Evolutionary conservation across 2,329 filamentous ascomycete species (phyloP).

Genomic region (Cladorrhinum sp.): DNA sequence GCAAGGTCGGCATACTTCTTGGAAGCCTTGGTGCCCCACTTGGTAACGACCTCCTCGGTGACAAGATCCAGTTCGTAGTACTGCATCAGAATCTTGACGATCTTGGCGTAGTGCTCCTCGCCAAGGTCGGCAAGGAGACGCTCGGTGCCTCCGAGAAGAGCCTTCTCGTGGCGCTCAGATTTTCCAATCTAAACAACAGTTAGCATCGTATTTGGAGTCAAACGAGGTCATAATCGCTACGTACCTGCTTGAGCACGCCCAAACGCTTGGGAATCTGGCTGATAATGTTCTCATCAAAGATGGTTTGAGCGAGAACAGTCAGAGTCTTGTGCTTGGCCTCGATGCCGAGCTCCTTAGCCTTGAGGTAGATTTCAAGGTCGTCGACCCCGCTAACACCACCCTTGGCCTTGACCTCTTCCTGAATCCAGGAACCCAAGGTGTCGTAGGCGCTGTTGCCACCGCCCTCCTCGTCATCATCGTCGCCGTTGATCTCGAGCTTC

Average conservation of each 20-base stretch:
- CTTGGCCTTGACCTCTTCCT: slow-evolving; percentile 66
- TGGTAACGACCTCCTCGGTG: slow-evolving; percentile 80
- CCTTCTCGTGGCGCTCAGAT: slow-evolving; percentile 92
- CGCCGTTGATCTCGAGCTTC: slow-evolving; percentile 74
- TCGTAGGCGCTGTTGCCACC: slow-evolving; percentile 78
- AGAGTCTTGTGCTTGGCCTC: slow-evolving; percentile 92
- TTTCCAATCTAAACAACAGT: slow-evolving; percentile 63
- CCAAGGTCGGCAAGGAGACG: slow-evolving; percentile 72
- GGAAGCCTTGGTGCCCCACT: slow-evolving; percentile 92
- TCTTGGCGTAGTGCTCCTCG: slow-evolving; percentile 68
- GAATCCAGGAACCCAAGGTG: slow-evolving; percentile 89
- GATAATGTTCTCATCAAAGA: slow-evolving; percentile 88
- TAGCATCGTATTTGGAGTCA: slow-evolving; percentile 27
- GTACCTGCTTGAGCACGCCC: slow-evolving; percentile 81
- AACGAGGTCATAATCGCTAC: slow-evolving; percentile 26
- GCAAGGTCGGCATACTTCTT: slow-evolving; percentile 95
- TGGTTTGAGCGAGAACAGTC: slow-evolving; percentile 84
- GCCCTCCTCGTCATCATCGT: slow-evolving; percentile 74
- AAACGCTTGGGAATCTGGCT: slow-evolving; percentile 83
- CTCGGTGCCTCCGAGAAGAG: slow-evolving; percentile 91
- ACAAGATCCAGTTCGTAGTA: slow-evolving; percentile 91
- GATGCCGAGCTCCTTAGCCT: slow-evolving; percentile 94
- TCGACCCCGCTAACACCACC: slow-evolving; percentile 75
- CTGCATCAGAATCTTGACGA: slow-evolving; percentile 83
- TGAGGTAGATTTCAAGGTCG: slow-evolving; percentile 89